phyloP scores from a whole-genome alignment of 306 rosid genomes.

The Arachis stenosperma region DNA sequence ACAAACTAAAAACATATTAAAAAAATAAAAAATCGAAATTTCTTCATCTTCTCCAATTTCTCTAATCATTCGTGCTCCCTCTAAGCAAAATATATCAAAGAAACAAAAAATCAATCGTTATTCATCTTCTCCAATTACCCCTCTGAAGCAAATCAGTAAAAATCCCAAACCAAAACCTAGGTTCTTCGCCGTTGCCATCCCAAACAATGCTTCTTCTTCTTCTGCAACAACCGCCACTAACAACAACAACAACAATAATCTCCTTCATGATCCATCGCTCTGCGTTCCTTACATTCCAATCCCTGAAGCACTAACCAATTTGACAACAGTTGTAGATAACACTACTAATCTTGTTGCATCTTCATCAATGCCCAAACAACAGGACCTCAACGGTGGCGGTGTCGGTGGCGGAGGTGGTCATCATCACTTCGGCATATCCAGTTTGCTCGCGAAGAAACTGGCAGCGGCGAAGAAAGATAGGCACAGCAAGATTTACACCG shows the following conservation, averaged over 20 bases:
- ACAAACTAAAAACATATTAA: too few species aligned
- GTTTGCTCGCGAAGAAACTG: constrained; percentile 41
- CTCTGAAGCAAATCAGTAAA: too few species aligned
- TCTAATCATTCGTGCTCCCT: too few species aligned
- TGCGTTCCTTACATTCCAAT: constrained; percentile 42
- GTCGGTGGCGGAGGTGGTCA: neutral
- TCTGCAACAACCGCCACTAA: neutral
- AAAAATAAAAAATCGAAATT: too few species aligned
- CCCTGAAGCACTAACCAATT: constrained; percentile 44
- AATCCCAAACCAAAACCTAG: too few species aligned
- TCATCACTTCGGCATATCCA: constrained; percentile 37
- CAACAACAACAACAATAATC: constrained; percentile 10
- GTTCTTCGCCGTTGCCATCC: too few species aligned
- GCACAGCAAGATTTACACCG: constrained; percentile 93
- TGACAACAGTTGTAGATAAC: constrained; percentile 31
- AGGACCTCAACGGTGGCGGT: constrained; percentile 5
- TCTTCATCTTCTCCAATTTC: too few species aligned
- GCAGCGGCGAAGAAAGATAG: constrained; percentile 60
- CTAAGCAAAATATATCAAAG: too few species aligned
- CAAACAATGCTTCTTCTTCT: constrained; percentile 20
- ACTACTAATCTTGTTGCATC: neutral
- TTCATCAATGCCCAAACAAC: constrained; percentile 35
- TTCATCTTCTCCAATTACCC: too few species aligned
- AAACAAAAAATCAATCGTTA: too few species aligned
- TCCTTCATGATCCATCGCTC: constrained; percentile 47